A percentile compares a stretch with the other conserved stretches of the same genome.
Conservation (phyloP, 176 grass and related monocot genomes). For the Sorghum bicolor region DNA sequence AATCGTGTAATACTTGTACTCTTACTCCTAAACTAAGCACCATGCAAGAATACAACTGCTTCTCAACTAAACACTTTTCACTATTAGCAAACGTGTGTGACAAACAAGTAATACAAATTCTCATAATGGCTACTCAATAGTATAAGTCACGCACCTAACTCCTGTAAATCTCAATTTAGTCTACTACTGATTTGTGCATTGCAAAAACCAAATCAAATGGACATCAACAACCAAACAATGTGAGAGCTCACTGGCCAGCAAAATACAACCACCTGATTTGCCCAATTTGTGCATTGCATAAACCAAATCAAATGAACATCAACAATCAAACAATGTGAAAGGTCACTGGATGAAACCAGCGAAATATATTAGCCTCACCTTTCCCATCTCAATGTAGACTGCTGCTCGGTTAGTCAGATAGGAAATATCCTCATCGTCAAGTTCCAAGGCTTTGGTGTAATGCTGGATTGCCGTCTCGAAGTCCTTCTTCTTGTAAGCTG, state of each 20-base stretch:
- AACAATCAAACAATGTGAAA: neutral
- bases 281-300: neutral
- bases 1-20: neutral
- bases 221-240: neutral
- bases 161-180: neutral
- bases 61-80: neutral
- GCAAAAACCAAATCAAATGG: neutral
- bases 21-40: neutral
- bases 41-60: neutral
- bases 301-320: neutral
- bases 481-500: conserved; percentile 98
- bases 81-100: neutral
- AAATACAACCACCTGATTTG: too few species aligned
- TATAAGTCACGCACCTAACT: neutral
- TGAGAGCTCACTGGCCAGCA: neutral
- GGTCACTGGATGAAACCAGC: neutral
- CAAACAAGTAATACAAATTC: neutral
- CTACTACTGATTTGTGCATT: neutral
- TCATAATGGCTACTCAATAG: neutral
- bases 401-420: conserved; percentile 90
- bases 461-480: conserved; percentile 86
- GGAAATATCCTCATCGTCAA: conserved; percentile 85
- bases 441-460: conserved; percentile 77
- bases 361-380: conserved; percentile 38
- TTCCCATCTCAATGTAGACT: conserved; percentile 94